These are phyloP conservation scores for Cymbopogon flexuosus DNA, from an alignment of 202 grass and related monocot species.

Conservation along the genomic window DNA sequence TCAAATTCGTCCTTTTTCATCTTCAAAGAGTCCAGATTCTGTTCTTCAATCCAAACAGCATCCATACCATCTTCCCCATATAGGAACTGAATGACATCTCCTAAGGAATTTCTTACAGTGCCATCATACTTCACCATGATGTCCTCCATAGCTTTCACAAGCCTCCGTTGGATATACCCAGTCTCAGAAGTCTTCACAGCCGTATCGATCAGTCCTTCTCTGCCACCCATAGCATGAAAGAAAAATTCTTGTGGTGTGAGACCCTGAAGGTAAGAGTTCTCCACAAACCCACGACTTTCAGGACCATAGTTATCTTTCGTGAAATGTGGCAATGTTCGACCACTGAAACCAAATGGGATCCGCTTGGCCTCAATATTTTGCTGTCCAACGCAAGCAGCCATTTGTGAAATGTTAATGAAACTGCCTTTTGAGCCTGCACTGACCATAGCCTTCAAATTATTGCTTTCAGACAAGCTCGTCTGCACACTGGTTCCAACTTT, in stretches of 20 bases:
- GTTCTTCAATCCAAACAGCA: constrained; percentile 85
- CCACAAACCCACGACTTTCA: constrained; percentile 96
- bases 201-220: constrained; percentile 97
- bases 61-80: constrained; percentile 99
- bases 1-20: constrained; percentile 81
- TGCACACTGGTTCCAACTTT: constrained; percentile 62
- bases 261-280: constrained; percentile 91
- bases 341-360: constrained; percentile 82
- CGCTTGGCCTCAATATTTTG: constrained; percentile 91
- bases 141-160: constrained; percentile 99
- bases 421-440: constrained; percentile 82
- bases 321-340: constrained; percentile 85
- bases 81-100: constrained; percentile 93
- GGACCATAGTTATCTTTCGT: constrained; percentile 79
- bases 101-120: constrained; percentile 84
- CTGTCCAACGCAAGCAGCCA: constrained; percentile 88
- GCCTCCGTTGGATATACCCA: constrained; percentile 81
- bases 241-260: constrained; percentile 93
- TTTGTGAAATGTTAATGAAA: constrained; percentile 87
- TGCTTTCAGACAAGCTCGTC: constrained; percentile 86
- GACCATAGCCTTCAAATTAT: constrained; percentile 91
- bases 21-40: constrained; percentile 86
- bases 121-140: constrained; percentile 99
- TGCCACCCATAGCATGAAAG: constrained; percentile 96
- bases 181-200: constrained; percentile 96